These are phyloP conservation scores for Russula lepida DNA, from an alignment of 768 basidiomycete genomes.

Conservation along the genomic window DNA sequence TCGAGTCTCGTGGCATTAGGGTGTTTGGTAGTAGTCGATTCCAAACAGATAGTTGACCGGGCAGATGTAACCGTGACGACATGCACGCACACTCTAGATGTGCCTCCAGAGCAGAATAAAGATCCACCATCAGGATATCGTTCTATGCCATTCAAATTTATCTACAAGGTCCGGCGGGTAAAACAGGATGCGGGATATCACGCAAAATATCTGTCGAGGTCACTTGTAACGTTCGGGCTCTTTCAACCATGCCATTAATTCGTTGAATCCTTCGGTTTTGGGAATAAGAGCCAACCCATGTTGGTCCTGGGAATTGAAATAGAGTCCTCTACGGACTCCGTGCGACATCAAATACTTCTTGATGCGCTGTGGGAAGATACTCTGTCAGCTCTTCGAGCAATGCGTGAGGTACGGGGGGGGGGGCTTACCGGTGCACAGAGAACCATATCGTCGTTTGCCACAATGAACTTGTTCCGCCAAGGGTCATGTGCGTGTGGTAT, in stretches of 20 bases:
- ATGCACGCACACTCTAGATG: background rate
- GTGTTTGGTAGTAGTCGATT: background rate
- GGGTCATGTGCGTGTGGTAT: constrained; percentile 73
- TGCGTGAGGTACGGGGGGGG: background rate
- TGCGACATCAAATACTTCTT: constrained; percentile 68
- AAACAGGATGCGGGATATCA: background rate
- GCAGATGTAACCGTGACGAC: background rate
- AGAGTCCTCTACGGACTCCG: constrained; percentile 58
- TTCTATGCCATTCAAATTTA: background rate
- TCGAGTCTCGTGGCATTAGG: constrained; percentile 24
- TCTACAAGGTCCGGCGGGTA: background rate
- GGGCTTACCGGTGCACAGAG: constrained; percentile 55
- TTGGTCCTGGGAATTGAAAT: constrained; percentile 51
- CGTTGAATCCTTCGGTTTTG: constrained; percentile 43
- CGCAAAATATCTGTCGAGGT: background rate
- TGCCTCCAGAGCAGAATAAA: background rate
- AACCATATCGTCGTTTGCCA: constrained; percentile 80
- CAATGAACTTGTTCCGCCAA: constrained; percentile 56
- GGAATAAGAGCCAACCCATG: constrained; percentile 56
- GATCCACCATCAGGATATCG: background rate
- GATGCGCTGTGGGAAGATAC: constrained; percentile 44
- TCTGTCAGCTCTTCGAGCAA: background rate
- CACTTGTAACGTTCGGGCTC: constrained; percentile 12
- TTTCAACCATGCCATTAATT: constrained; percentile 57
- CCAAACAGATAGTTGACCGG: background rate